These are phyloP conservation scores for Viola pubescens DNA, from an alignment of 441 rosid species.

Conservation along the genomic window DNA sequence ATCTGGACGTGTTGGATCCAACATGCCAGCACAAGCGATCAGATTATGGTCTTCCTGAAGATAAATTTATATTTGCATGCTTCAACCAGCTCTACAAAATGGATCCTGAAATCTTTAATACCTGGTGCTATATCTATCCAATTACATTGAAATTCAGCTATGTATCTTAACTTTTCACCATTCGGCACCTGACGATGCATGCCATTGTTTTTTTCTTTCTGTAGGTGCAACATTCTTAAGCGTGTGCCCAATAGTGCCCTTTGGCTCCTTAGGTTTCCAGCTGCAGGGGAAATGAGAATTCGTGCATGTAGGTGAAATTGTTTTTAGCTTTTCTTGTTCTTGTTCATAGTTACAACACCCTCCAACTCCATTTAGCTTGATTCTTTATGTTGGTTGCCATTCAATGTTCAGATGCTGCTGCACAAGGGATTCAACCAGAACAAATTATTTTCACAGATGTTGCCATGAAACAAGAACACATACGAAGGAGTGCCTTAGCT, in stretches of 20 bases:
- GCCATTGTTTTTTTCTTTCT: neutral
- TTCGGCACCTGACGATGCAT: conserved; percentile 3
- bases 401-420: conserved; percentile 60
- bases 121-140: conserved; percentile 47
- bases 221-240: conserved; percentile 96
- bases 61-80: conserved; percentile 93
- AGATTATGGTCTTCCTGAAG: conserved; percentile 95
- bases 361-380: neutral
- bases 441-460: conserved; percentile 97
- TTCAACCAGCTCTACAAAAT: conserved; percentile 98
- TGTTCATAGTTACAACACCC: neutral
- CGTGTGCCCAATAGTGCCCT: conserved; percentile 92
- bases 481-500: conserved; percentile 90
- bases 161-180: neutral
- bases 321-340: neutral
- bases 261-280: conserved; percentile 98
- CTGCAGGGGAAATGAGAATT: conserved; percentile 94
- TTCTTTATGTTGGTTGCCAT: neutral
- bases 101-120: conserved; percentile 93
- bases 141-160: too few relatives aligned
- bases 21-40: conserved; percentile 68
- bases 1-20: conserved; percentile 80
- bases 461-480: conserved; percentile 95
- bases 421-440: conserved; percentile 81
- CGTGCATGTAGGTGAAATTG: conserved; percentile 56